Base-by-base conservation (phyloP, 768 basidiomycete species). In the Russula abietina region DNA sequence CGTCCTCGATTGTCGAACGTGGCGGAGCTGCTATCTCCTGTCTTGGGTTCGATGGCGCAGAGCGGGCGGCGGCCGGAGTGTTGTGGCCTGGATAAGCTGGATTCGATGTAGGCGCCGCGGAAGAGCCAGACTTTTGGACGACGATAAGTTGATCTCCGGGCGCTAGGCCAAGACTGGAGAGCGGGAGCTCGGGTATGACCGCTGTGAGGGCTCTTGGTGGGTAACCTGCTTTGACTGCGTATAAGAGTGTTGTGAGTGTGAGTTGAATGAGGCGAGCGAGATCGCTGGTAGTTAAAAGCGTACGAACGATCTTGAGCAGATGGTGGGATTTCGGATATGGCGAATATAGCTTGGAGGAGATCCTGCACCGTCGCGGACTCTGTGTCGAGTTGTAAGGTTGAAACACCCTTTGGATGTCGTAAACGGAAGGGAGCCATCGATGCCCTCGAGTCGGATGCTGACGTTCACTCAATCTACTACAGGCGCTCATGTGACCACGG, bases 101-200 rank as follows among this genome's bases (percentile, higher is more conserved):
- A 12, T n/a, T n/a, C n/a, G 19, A 10, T 22, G 45, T 10, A 1
- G n/a, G 12, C 26, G 49, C 43, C 19, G 67, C 63, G 41, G 69
- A 61, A 19, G 69, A 61, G 49, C 59, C 79, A 22, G 67, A 63
- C 39, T 70, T 77, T 57, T 76, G 75, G 55, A 78, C 85, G 50
- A 97, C 89, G 68, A 96, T 89, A 64, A 98, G 79, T 75, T 93
- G 92, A 58, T 98, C 96, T 2, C 93, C 91, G 17, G 77, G 72
- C 61, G 81, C 79, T 33, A 98, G 78, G 16, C 89, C 91, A 32
- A 98, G 81, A 39, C 88, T 87, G 0, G 87, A 80, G 39, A 96
- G 65, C 0, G 91, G 85, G 26, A 91, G 80, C 64, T 88, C 85
- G 3, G 90, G 87, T 36, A 89, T 76, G 41, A 89, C 74, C 2